Conservation (phyloP, 768 basidiomycete species). For the Pisolithus orientalis region DNA sequence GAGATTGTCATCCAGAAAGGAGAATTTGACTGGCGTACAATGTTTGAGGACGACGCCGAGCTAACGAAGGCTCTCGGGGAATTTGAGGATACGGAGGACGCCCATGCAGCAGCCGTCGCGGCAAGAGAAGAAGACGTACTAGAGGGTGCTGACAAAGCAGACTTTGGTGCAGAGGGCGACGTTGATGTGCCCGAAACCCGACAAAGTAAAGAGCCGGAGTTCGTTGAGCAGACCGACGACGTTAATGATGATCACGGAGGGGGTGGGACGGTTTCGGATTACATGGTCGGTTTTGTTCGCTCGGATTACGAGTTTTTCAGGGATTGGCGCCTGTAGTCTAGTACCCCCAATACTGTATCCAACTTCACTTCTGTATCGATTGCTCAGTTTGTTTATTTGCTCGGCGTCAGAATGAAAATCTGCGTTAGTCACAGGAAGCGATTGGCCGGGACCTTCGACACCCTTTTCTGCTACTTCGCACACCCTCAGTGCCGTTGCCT, state of each 20-base stretch:
- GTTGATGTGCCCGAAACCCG: slow-evolving; percentile 12
- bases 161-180: slow-evolving; percentile 54
- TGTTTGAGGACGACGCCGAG: slow-evolving; percentile 60
- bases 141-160: slow-evolving; percentile 75
- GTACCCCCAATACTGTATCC: slow-evolving; percentile 4
- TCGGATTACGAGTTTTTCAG: slow-evolving; percentile 63
- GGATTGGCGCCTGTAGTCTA: slow-evolving; percentile 55
- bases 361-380: slow-evolving; percentile 1
- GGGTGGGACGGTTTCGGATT: slow-evolving; percentile 73
- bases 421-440: too few relatives aligned
- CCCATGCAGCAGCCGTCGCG: slow-evolving; percentile 72
- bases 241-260: slow-evolving; percentile 40
- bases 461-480: neutral
- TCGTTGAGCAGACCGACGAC: slow-evolving; percentile 19
- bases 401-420: too few relatives aligned
- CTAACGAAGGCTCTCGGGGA: slow-evolving; percentile 74
- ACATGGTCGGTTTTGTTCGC: slow-evolving; percentile 69
- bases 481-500: neutral
- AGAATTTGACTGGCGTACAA: slow-evolving; percentile 89
- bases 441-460: too few relatives aligned
- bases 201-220: slow-evolving; percentile 23
- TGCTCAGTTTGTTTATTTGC: too few relatives aligned
- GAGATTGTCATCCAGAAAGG: slow-evolving; percentile 89
- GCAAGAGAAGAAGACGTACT: slow-evolving; percentile 64
- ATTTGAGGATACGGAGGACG: slow-evolving; percentile 86